phyloP scores from a whole-genome alignment of 2,329 filamentous ascomycete species.

The Pseudogymnoascus sp. region DNA sequence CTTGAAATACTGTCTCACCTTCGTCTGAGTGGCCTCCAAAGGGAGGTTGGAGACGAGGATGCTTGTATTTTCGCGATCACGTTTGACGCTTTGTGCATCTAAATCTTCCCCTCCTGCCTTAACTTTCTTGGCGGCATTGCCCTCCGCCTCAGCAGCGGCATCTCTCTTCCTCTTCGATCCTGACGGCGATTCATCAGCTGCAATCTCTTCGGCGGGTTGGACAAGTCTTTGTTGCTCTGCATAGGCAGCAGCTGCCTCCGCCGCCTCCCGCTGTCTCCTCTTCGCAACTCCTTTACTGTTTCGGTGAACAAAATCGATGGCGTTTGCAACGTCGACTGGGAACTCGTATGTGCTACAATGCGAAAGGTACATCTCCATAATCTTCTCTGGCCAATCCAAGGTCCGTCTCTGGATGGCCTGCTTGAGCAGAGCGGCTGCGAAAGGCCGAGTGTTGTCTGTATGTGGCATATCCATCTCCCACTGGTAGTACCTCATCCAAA shows the following conservation, averaged over 20 bases:
- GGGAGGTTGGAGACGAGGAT: slow-evolving; percentile 76
- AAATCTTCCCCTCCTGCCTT: slow-evolving; percentile 32
- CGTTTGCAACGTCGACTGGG: slow-evolving; percentile 64
- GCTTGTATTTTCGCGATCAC: slow-evolving; percentile 85
- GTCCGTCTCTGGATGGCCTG: slow-evolving; percentile 56
- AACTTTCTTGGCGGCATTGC: slow-evolving; percentile 58
- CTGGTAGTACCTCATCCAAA: slow-evolving; percentile 86
- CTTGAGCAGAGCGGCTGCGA: slow-evolving; percentile 69
- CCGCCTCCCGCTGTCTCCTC: slow-evolving; percentile 58
- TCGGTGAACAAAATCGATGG: slow-evolving; percentile 65
- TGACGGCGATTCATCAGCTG: slow-evolving; percentile 32
- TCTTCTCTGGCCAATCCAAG: slow-evolving; percentile 69
- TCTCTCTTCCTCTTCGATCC: slow-evolving; percentile 69
- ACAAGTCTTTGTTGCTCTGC: slow-evolving; percentile 28
- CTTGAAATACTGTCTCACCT: slow-evolving; percentile 81
- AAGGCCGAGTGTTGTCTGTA: slow-evolving; percentile 39
- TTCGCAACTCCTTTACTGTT: slow-evolving; percentile 54
- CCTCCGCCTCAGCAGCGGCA: slow-evolving; percentile 40
- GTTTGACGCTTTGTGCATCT: slow-evolving; percentile 46
- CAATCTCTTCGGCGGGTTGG: slow-evolving; percentile 27
- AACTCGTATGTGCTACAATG: slow-evolving; percentile 89
- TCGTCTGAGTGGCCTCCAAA: slow-evolving; percentile 56
- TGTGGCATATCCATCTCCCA: slow-evolving; percentile 62
- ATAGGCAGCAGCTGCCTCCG: slow-evolving; percentile 49
- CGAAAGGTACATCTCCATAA: slow-evolving; percentile 64